A percentile compares a stretch with the other conserved stretches of the same genome.
phyloP scores from a whole-genome alignment of 495 filamentous ascomycete species.

The Podospora sp. region DNA sequence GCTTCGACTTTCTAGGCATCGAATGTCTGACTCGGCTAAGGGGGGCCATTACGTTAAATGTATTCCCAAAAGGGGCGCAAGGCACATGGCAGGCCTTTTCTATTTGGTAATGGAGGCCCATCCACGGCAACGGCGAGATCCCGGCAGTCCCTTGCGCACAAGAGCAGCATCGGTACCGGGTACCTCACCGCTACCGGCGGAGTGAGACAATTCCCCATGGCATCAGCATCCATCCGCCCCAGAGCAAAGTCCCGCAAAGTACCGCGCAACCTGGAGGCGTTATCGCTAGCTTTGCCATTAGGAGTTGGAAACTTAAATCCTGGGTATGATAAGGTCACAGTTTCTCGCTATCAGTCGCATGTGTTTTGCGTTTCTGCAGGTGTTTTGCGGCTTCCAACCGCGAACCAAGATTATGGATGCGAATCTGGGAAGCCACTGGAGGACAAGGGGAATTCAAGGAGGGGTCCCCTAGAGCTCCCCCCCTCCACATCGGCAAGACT shows the following conservation, averaged over 20 bases:
- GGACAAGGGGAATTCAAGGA: neutral
- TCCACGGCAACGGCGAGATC: constrained; percentile 22
- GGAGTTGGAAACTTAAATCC: constrained; percentile 41
- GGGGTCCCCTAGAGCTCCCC: constrained; percentile 9
- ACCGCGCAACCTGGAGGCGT: constrained; percentile 25
- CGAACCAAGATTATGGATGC: constrained; percentile 12
- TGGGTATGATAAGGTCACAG: constrained; percentile 37
- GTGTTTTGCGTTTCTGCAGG: constrained; percentile 20
- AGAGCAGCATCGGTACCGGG: constrained; percentile 18
- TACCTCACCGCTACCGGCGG: constrained; percentile 20
- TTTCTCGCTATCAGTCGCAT: constrained; percentile 31
- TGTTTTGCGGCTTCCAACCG: neutral
- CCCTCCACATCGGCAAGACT: constrained; percentile 1
- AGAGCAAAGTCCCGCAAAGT: constrained; percentile 21
- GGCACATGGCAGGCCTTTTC: constrained; percentile 42
- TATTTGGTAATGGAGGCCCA: constrained; percentile 51
- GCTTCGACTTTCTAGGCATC: constrained; percentile 12
- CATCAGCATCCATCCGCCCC: neutral
- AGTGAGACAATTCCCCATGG: neutral
- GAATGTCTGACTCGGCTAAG: constrained; percentile 40
- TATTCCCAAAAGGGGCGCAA: constrained; percentile 43
- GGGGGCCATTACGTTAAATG: constrained; percentile 56
- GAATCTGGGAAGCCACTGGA: constrained; percentile 7
- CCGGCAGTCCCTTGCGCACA: constrained; percentile 24
- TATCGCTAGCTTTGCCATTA: constrained; percentile 42